Conservation (phyloP, 2,329 filamentous ascomycete species). For the Microdochium bolleyi region DNA sequence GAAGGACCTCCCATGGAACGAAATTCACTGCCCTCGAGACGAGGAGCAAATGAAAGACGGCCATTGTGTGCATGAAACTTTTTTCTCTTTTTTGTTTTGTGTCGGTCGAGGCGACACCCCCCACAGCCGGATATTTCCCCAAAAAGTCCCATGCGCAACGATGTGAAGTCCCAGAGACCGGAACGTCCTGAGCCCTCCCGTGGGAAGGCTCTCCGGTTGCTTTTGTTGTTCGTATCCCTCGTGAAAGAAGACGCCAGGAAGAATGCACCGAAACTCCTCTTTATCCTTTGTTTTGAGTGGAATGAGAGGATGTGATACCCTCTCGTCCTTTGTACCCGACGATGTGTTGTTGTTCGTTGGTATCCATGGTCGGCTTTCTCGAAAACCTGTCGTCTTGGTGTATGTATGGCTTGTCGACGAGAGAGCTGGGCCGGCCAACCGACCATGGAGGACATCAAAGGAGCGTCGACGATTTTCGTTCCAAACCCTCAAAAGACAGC, state of each 20-base stretch:
- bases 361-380: background rate
- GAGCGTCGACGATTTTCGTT: background rate
- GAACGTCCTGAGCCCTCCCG: background rate
- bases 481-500: background rate
- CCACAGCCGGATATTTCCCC: too few relatives aligned
- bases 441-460: background rate
- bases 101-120: slow-evolving; percentile 9
- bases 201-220: slow-evolving; percentile 1
- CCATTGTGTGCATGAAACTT: slow-evolving; percentile 55
- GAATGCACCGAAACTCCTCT: slow-evolving; percentile 2
- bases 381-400: background rate
- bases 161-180: background rate
- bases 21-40: slow-evolving; percentile 50
- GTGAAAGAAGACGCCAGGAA: slow-evolving; percentile 1
- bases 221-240: slow-evolving; percentile 7
- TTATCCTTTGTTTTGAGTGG: background rate
- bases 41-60: slow-evolving; percentile 53
- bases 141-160: slow-evolving; percentile 8
- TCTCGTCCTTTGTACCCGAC: background rate
- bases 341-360: background rate
- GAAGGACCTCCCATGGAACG: slow-evolving; percentile 67
- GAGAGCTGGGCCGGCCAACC: background rate
- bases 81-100: slow-evolving; percentile 28
- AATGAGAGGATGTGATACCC: background rate
- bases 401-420: background rate